Conservation (phyloP, 345 rosid species). For the Salix dunnii region DNA sequence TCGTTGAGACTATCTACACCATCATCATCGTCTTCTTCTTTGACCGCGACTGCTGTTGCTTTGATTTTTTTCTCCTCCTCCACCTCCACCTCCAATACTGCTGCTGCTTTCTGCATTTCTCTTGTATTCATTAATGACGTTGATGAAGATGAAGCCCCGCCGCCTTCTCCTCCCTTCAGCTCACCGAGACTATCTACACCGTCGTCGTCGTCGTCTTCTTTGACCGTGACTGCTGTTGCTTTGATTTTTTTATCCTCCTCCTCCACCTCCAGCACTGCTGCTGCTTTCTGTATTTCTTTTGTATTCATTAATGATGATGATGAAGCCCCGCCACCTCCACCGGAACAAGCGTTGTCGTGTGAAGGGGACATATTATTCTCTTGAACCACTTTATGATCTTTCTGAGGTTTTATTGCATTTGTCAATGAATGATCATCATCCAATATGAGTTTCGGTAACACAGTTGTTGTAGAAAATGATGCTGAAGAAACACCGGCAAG, state of each 20-base stretch:
- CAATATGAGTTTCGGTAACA: not conserved
- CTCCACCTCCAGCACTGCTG: no score
- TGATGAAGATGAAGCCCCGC: not conserved
- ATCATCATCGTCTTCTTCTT: conserved; percentile 20
- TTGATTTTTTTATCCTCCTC: no score
- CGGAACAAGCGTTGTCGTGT: not conserved
- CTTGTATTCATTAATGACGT: not conserved
- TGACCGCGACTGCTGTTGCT: not conserved
- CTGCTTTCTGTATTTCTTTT: not conserved
- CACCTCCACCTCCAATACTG: no score
- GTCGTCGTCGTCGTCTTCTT: conserved; percentile 24
- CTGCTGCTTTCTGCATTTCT: not conserved
- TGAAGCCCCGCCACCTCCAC: not conserved
- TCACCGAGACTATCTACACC: not conserved
- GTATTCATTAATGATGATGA: not conserved
- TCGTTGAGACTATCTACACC: not conserved
- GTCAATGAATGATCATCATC: not conserved
- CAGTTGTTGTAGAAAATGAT: not conserved
- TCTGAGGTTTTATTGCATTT: not conserved
- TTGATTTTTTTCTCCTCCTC: no score
- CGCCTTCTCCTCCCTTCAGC: not conserved
- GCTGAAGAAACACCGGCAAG: not conserved
- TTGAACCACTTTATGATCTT: not conserved
- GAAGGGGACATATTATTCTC: not conserved
- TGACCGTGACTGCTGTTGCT: not conserved